Percentiles rank a stretch among this genome's conserved stretches.
Evolutionary conservation across 371 early-diverging fungal genomes (phyloP).

Genomic region (Mucor sp.): DNA sequence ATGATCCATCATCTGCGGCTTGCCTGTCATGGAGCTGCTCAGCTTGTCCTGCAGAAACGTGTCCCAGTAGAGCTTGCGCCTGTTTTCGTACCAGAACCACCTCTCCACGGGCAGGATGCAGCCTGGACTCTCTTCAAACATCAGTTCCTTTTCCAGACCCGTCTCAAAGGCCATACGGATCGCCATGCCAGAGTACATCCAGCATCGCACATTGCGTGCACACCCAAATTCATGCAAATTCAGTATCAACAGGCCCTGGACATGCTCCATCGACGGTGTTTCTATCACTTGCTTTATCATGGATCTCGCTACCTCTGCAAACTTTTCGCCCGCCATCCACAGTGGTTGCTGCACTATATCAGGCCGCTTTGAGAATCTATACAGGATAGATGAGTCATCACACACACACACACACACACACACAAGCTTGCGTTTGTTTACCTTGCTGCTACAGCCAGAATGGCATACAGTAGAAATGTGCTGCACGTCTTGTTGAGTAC

Average conservation of each 20-base stretch:
- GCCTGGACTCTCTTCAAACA: slow-evolving; percentile 18
- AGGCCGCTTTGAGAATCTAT: slow-evolving; percentile 25
- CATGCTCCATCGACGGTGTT: slow-evolving; percentile 38
- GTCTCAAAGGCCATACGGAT: slow-evolving; percentile 59
- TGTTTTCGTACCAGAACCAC: slow-evolving; percentile 55
- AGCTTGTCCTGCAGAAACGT: slow-evolving; percentile 49
- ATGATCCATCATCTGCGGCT: slow-evolving; percentile 55
- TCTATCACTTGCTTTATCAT: slow-evolving; percentile 29
- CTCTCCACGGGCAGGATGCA: slow-evolving; percentile 19
- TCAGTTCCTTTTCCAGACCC: slow-evolving; percentile 52
- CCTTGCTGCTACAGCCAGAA: slow-evolving; percentile 24
- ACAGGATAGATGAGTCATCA: too few species aligned
- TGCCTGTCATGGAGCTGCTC: slow-evolving; percentile 52
- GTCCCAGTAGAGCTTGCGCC: slow-evolving; percentile 57
- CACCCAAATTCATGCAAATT: slow-evolving; percentile 51
- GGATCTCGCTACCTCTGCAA: slow-evolving; percentile 18
- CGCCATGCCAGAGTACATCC: slow-evolving; percentile 69
- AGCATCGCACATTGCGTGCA: slow-evolving; percentile 49
- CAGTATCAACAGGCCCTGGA: slow-evolving; percentile 47
- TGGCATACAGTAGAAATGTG: slow-evolving; percentile 10
- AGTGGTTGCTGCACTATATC: slow-evolving; percentile 10
- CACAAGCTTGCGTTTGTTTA: too few species aligned
- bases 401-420: too few species aligned
- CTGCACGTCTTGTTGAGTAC: slow-evolving; percentile 14
- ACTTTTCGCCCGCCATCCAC: slow-evolving; percentile 28